Percentiles rank a stretch among this genome's conserved stretches.
phyloP scores from a whole-genome alignment of 75 land plant genomes.

The Sequoia sempervirens region DNA sequence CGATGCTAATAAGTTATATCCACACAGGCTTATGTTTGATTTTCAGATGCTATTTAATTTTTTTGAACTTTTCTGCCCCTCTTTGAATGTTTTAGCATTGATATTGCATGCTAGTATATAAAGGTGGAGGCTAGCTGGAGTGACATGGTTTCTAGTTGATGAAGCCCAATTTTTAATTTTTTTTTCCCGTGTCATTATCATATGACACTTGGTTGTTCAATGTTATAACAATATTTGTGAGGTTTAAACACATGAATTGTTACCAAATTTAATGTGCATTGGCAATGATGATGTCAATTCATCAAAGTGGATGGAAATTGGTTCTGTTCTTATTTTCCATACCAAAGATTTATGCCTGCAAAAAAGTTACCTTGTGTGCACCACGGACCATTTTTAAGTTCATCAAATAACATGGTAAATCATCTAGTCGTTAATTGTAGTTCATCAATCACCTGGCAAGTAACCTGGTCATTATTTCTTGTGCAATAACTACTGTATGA shows the following conservation, averaged over 20 bases:
- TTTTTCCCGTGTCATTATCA: not conserved
- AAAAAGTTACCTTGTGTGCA: not conserved
- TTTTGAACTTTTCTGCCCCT: not conserved
- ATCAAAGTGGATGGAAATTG: not conserved
- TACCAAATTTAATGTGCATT: not conserved
- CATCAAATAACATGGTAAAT: not conserved
- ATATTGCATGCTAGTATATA: not conserved
- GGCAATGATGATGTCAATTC: not conserved
- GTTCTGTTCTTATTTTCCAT: not conserved
- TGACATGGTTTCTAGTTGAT: not conserved
- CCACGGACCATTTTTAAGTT: not conserved
- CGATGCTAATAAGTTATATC: not conserved
- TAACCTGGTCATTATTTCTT: not conserved
- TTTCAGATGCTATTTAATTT: not conserved
- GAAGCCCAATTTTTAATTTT: not conserved
- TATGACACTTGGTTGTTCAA: not conserved
- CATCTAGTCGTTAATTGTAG: not conserved
- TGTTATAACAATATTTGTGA: not conserved
- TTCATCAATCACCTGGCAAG: not conserved
- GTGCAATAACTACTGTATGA: not conserved
- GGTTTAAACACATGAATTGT: not conserved
- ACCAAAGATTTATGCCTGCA: not conserved
- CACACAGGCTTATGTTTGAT: not conserved
- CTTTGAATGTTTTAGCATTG: not conserved
- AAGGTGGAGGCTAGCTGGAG: not conserved